Conservation (phyloP, 2,329 filamentous ascomycete genomes). For the Proliferodiscus dingleyae region DNA sequence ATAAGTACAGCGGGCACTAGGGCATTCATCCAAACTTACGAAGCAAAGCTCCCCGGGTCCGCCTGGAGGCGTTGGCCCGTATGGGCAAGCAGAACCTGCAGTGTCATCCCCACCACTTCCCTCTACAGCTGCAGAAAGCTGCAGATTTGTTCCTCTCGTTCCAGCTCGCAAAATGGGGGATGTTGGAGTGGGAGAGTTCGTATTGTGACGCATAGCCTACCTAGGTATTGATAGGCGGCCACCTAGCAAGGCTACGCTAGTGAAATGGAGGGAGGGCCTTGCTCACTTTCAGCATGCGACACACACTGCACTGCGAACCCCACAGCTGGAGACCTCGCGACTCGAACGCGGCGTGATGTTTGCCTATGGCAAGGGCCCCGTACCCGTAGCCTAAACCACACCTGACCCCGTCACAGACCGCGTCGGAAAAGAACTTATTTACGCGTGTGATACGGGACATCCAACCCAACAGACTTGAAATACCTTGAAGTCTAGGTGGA, state of each 20-base stretch:
- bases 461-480: background rate
- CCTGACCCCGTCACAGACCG: background rate
- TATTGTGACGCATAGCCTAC: no score
- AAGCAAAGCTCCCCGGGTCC: slow-evolving; percentile 69
- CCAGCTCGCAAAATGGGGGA: slow-evolving; percentile 11
- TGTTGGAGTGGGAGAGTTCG: no score
- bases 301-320: no score
- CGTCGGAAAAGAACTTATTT: background rate
- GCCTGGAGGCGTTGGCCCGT: slow-evolving; percentile 80
- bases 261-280: slow-evolving; percentile 13
- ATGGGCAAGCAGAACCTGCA: slow-evolving; percentile 88
- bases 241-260: slow-evolving; percentile 20
- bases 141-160: slow-evolving; percentile 17
- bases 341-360: no score
- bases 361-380: no score
- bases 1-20: background rate
- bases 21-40: slow-evolving; percentile 48
- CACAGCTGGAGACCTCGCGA: no score
- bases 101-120: slow-evolving; percentile 61
- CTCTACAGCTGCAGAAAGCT: slow-evolving; percentile 26
- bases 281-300: background rate
- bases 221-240: no score
- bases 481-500: background rate
- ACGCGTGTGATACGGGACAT: background rate
- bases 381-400: no score